These are phyloP conservation scores for Aspergillus diversus DNA, from an alignment of 495 filamentous ascomycete genomes.

Conservation along the genomic window DNA sequence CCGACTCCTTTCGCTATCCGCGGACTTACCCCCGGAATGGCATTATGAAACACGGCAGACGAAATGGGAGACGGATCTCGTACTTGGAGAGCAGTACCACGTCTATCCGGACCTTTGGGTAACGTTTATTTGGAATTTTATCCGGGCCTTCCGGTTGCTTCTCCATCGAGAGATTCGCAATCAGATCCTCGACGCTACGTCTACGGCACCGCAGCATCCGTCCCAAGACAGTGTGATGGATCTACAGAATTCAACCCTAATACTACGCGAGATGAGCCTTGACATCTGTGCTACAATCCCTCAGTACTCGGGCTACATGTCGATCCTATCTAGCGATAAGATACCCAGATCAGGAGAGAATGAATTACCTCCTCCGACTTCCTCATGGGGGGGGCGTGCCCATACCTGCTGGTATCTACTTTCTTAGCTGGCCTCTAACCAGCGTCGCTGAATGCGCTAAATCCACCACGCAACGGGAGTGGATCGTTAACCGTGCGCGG, in stretches of 20 bases:
- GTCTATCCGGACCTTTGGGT: constrained; percentile 11
- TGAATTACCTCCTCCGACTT: neutral
- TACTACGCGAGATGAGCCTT: neutral
- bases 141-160: constrained; percentile 6
- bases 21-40: neutral
- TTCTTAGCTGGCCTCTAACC: constrained; percentile 8
- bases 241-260: neutral
- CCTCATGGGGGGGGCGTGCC: neutral
- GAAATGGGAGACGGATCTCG: neutral
- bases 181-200: neutral
- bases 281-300: constrained; percentile 10
- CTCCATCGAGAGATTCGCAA: constrained; percentile 9
- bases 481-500: constrained; percentile 7
- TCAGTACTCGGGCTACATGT: constrained; percentile 1
- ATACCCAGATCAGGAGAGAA: neutral
- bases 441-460: constrained; percentile 2
- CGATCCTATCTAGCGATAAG: neutral
- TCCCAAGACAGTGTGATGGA: no score
- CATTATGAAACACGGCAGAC: neutral
- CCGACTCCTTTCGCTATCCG: neutral
- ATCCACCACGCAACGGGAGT: neutral
- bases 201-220: no score
- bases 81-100: neutral
- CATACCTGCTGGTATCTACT: constrained; percentile 2
- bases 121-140: constrained; percentile 10